Percentiles rank a stretch among this genome's conserved stretches.
These are phyloP conservation scores for Vaccinium corymbosum DNA, from an alignment of 148 eudicot species.

Conservation along the genomic window DNA sequence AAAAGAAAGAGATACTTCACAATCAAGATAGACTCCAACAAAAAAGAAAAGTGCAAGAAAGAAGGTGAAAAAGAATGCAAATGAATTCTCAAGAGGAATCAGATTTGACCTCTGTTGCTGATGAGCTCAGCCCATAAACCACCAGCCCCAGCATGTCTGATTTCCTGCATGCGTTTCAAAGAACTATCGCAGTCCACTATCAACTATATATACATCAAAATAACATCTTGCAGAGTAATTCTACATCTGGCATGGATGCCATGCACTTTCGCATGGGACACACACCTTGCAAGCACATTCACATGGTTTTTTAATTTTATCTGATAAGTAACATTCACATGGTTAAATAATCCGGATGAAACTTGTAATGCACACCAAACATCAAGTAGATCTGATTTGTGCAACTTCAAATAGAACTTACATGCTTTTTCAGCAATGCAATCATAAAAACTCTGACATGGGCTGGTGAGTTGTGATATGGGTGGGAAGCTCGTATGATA, in stretches of 20 bases:
- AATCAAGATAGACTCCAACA: not conserved
- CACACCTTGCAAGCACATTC: constrained; percentile 5
- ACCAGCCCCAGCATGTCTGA: constrained; percentile 93
- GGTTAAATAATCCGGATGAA: not conserved
- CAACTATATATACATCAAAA: not conserved
- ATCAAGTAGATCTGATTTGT: not conserved
- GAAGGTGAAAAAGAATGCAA: not conserved
- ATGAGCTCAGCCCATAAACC: constrained; percentile 98
- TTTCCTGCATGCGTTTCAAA: constrained; percentile 54
- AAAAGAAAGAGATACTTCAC: not conserved
- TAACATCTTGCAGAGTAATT: not conserved
- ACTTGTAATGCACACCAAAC: not conserved
- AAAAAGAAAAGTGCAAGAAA: not conserved
- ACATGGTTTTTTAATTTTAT: not conserved
- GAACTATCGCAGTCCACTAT: not conserved
- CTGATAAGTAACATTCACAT: not conserved
- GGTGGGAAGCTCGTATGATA: not conserved
- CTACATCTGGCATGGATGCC: not conserved
- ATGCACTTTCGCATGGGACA: not conserved
- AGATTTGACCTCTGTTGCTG: constrained; percentile 63
- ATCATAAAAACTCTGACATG: not conserved
- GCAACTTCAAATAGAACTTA: not conserved
- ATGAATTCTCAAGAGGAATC: not conserved
- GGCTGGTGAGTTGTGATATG: constrained; percentile 27
- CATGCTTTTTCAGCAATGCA: not conserved